A percentile compares a stretch with the other conserved stretches of the same genome.
These are phyloP conservation scores for Cryphonectria japonica DNA, from an alignment of 2,329 filamentous ascomycete genomes.

Conservation along the genomic window DNA sequence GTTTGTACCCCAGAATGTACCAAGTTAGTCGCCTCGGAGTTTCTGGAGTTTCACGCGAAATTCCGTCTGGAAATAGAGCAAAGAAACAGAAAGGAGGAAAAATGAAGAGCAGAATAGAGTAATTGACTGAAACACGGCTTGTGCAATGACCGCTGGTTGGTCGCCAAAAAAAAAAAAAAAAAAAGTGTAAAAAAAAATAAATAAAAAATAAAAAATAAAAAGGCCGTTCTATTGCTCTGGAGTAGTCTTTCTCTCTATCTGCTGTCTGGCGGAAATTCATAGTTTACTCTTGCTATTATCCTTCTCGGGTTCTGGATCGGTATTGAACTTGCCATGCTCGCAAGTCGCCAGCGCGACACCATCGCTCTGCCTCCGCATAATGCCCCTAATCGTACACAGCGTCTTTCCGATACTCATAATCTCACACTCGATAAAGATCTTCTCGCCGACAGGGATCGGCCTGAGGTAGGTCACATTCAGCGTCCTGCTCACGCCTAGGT, in stretches of 20 bases:
- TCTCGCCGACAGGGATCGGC: slow-evolving; percentile 57
- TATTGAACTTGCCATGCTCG: slow-evolving; percentile 69
- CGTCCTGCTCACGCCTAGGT: slow-evolving; percentile 66
- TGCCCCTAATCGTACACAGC: slow-evolving; percentile 56
- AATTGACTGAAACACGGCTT: no score
- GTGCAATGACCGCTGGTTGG: no score
- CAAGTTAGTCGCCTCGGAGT: no score
- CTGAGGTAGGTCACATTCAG: slow-evolving; percentile 70
- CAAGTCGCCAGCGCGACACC: slow-evolving; percentile 59
- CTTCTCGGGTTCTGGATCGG: slow-evolving; percentile 46
- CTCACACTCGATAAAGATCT: slow-evolving; percentile 59
- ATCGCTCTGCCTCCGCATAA: slow-evolving; percentile 57
- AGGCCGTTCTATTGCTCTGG: no score
- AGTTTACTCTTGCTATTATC: slow-evolving; percentile 16
- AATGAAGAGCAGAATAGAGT: no score
- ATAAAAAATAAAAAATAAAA: no score
- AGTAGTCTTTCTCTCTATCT: no score
- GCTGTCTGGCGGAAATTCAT: not conserved
- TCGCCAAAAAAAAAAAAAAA: no score
- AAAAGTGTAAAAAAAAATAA: no score
- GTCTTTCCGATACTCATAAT: slow-evolving; percentile 61
- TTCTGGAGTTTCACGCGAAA: no score
- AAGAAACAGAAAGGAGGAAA: not conserved
- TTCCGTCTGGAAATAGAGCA: no score
- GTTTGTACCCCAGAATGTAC: no score